Percentiles rank a stretch among this genome's conserved stretches.
Conservation (phyloP, 2,329 filamentous ascomycete species). For the Sporothrix variecibatus region DNA sequence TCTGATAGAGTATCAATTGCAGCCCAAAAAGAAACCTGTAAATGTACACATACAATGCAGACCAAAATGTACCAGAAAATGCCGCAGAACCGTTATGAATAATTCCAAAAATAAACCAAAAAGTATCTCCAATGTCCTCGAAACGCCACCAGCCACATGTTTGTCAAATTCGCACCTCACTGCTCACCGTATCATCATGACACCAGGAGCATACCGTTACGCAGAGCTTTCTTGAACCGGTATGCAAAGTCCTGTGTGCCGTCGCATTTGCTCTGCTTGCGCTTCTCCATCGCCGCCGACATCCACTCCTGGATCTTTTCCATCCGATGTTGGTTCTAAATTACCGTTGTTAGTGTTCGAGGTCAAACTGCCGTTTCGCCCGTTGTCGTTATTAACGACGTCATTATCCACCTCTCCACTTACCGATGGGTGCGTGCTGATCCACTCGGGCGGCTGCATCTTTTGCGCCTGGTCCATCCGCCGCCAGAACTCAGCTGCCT, state of each 20-base stretch:
- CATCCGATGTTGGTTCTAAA: slow-evolving; percentile 61
- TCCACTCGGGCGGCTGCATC: slow-evolving; percentile 64
- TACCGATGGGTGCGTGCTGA: slow-evolving; percentile 76
- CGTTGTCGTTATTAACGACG: not conserved
- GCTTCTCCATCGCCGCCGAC: slow-evolving; percentile 57
- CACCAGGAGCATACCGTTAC: slow-evolving; percentile 40
- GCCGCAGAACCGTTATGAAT: not conserved
- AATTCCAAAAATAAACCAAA: not conserved
- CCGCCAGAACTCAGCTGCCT: slow-evolving; percentile 67
- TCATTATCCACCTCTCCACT: slow-evolving; percentile 34
- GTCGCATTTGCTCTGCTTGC: slow-evolving; percentile 55
- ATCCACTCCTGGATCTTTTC: slow-evolving; percentile 66
- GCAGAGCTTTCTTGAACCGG: slow-evolving; percentile 52
- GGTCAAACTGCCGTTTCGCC: not conserved
- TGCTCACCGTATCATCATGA: not conserved
- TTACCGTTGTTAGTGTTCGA: not conserved
- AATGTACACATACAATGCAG: not conserved
- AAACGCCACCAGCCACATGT: not conserved
- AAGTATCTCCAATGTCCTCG: not conserved
- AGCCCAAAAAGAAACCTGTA: not conserved
- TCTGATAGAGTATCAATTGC: not conserved
- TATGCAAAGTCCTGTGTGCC: slow-evolving; percentile 56
- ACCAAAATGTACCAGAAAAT: not conserved
- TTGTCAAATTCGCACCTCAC: slow-evolving; percentile 21
- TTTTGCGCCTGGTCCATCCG: slow-evolving; percentile 60